Conservation (phyloP, 257 asterid species). For the Rubia yunnanensis region DNA sequence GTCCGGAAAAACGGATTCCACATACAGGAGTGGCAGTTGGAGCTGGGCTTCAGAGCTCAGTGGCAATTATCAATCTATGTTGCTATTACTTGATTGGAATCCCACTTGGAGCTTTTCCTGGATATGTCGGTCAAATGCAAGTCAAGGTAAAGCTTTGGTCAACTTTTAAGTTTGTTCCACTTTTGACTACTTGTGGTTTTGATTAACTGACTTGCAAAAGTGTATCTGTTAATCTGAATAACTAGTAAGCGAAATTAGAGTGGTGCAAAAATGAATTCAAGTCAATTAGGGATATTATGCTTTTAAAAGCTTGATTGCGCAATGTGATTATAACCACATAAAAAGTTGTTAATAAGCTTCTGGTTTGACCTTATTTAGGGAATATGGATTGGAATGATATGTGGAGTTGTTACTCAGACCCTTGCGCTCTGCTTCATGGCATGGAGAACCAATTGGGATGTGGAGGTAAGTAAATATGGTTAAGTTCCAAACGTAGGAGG, state of each 20-base stretch:
- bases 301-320: no score
- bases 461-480: conserved; percentile 27
- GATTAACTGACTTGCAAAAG: no score
- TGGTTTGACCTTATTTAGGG: conserved; percentile 38
- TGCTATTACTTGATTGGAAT: conserved; percentile 64
- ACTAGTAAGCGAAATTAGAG: not conserved
- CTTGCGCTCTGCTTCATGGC: conserved; percentile 62
- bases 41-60: conserved; percentile 66
- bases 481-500: not conserved
- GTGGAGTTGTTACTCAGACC: conserved; percentile 54
- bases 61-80: conserved; percentile 57
- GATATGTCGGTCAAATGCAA: conserved; percentile 48
- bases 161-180: not conserved
- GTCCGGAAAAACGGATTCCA: no score
- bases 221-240: not conserved
- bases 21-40: conserved; percentile 76
- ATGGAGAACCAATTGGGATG: conserved; percentile 72
- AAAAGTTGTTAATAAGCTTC: not conserved
- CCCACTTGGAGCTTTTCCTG: conserved; percentile 60
- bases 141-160: conserved; percentile 36
- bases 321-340: not conserved
- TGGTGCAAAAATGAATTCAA: not conserved
- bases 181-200: no score
- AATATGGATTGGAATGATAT: conserved; percentile 80
- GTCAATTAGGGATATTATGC: not conserved